Base-by-base conservation (phyloP, 2,329 filamentous ascomycete genomes). In the Nothophoma quercina region DNA sequence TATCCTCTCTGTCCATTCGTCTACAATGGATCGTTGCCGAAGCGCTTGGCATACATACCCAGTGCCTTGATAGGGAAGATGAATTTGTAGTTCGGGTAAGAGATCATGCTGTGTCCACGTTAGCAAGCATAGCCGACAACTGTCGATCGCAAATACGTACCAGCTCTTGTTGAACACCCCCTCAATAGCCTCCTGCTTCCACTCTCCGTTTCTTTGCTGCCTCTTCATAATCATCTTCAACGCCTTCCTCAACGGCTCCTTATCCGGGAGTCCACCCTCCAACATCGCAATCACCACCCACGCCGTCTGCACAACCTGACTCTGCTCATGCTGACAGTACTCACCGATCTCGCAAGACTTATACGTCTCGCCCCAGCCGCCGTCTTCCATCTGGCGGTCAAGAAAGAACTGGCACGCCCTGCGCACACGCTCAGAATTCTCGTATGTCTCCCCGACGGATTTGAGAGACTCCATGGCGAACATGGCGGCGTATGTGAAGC, bases 121-220 rank as follows among this genome's bases (percentile, higher is more conserved):
- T 55, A 64, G 63, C 56, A 15, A 25, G 26, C 23, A 7, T 21
- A 15, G 6, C n/a, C n/a, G n/a, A n/a, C n/a, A n/a, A n/a, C n/a
- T n/a, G n/a, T n/a, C n/a, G n/a, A n/a, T n/a, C n/a, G n/a, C n/a
- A n/a, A n/a, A n/a, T n/a, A 83, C 84, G 78, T 73, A 88, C 85
- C 93, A 98, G 68, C 88, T 95, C 80, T 97, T 96, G 78, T 99
- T 99, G 78, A 99, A 99, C 9, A 99, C 95, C 2, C 95, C 95
- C 74, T 99, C 95, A 65, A 99, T 98, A 1, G 89, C 88, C 75
- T 98, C 95, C 72, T 97, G 93, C 62, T 90, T 72, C 95, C 95
- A 99, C 78, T 97, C 93, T 26, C 95, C 95, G 69, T 96, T 96
- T 2, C 80, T 71, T 74, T 91, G 88, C 78, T 99, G 95, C 40